phyloP scores from a whole-genome alignment of 1,284 basidiomycete species.

The Apiotrichum porosum region DNA sequence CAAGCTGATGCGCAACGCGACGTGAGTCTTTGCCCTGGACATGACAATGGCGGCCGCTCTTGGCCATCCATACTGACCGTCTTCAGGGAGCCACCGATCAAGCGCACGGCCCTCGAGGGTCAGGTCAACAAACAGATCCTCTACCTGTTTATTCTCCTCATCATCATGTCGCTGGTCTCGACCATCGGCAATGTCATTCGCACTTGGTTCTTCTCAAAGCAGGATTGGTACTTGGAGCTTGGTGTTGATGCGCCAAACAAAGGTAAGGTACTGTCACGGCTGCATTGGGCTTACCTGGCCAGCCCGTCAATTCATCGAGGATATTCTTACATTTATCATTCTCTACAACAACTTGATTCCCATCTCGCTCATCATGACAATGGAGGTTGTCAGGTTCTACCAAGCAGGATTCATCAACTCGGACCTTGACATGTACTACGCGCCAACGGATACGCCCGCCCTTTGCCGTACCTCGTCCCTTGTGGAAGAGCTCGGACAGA shows the following conservation, averaged over 20 bases:
- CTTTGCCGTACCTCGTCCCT: slow-evolving; percentile 94
- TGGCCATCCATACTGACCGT: not conserved
- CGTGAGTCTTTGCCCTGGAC: slow-evolving; percentile 55
- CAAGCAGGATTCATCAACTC: slow-evolving; percentile 96
- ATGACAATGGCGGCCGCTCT: no score
- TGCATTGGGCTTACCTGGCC: slow-evolving; percentile 36
- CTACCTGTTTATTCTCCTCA: slow-evolving; percentile 84
- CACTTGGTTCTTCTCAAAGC: slow-evolving; percentile 74
- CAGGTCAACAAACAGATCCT: slow-evolving; percentile 97
- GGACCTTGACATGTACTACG: slow-evolving; percentile 95
- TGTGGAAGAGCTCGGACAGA: slow-evolving; percentile 97
- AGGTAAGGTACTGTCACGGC: slow-evolving; percentile 29
- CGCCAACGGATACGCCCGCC: slow-evolving; percentile 89
- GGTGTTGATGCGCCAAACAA: slow-evolving; percentile 43
- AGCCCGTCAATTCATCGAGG: slow-evolving; percentile 78
- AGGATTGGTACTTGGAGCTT: slow-evolving; percentile 73
- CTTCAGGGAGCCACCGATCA: slow-evolving; percentile 82
- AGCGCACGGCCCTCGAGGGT: slow-evolving; percentile 89
- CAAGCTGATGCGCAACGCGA: slow-evolving; percentile 89
- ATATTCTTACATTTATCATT: slow-evolving; percentile 97
- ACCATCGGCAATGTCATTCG: slow-evolving; percentile 88
- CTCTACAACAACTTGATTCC: slow-evolving; percentile 99
- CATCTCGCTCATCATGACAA: slow-evolving; percentile 98
- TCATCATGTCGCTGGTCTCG: slow-evolving; percentile 82
- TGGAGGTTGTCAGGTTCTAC: slow-evolving; percentile 99